Evolutionary conservation across 2,329 filamentous ascomycete genomes (phyloP), one percentile per base, ranked within the genome.

Genomic region (Aspergillus aculeatinus): DNA sequence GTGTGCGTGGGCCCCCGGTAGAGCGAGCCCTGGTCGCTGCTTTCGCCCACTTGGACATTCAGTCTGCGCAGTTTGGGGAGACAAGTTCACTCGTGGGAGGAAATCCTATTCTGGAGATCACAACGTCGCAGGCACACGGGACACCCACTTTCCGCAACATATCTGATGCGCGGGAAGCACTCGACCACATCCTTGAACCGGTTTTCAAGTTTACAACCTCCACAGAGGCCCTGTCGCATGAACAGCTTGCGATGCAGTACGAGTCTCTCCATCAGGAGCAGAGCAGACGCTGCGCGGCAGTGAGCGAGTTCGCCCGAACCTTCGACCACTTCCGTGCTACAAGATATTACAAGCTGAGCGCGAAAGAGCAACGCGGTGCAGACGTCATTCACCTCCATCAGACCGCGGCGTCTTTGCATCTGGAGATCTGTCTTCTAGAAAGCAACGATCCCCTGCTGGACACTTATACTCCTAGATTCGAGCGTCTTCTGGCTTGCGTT

Each of bases 371-470:
- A 49, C 58, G 67, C 21, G 63, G 61, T 9, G 57, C 62, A 5
- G 61, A 63, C 21, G n/a, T 68, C 5, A 56, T 68, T 11, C 55
- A 55, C 33, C 33, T 67, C 7, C 60, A 66, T 29, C 52, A 60
- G 4, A 51, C 56, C 16, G 56, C 59, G 27, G 57, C 57, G 21
- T 35, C 49, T 0, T 39, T 63, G 11, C n/a, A 55, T 10, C 14
- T 64, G 39, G 61, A 65, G 16, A 63, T 54, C 11, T 55, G 53
- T n/a, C 58, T 67, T 5, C 44, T 61, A 3, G 48, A 55, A 19
- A 29, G 27, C 23, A 53, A 62, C 5, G 50, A 55, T 6, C 39
- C 55, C 3, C 29, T 56, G 11, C 60, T 61, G 19, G 50, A 62
- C 16, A 31, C 27, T 2, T 57, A 64, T 39, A 39, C 52, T 3